Conservation (phyloP, 805 yeast genomes). For the Wickerhamomyces chambardii region DNA sequence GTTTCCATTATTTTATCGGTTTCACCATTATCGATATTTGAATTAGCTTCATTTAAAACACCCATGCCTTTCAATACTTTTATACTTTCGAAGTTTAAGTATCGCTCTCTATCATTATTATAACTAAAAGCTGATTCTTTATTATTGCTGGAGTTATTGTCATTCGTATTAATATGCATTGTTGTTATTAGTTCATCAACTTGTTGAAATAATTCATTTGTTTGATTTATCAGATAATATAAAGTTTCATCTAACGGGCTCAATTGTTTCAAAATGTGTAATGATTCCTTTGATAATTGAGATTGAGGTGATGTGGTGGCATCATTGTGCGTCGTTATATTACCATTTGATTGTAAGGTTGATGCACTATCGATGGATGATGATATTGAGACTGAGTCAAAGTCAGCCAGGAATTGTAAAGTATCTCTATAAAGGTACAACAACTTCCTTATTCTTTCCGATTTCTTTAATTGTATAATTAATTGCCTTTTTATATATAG, state of each 20-base stretch:
- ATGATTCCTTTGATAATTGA: conserved; percentile 15
- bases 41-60: conserved; percentile 3
- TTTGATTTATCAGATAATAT: conserved; percentile 33
- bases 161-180: neutral
- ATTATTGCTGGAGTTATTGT: too few relatives aligned
- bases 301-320: neutral
- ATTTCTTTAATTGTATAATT: conserved; percentile 28
- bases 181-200: conserved; percentile 2
- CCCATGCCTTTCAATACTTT: conserved; percentile 21
- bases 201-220: conserved; percentile 19
- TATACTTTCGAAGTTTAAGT: conserved; percentile 28
- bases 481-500: conserved; percentile 32
- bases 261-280: conserved; percentile 22
- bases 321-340: too few relatives aligned
- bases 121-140: too few relatives aligned
- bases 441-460: conserved; percentile 24
- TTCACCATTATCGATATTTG: neutral
- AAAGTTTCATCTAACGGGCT: conserved; percentile 39
- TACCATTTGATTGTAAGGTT: too few relatives aligned
- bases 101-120: conserved; percentile 26
- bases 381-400: conserved; percentile 1
- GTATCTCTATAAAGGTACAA: conserved; percentile 23
- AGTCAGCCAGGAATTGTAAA: conserved; percentile 19
- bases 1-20: neutral
- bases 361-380: conserved; percentile 3